Evolutionary conservation across 208 protist species (phyloP).

Genomic region (Crithidia fasciculata): DNA sequence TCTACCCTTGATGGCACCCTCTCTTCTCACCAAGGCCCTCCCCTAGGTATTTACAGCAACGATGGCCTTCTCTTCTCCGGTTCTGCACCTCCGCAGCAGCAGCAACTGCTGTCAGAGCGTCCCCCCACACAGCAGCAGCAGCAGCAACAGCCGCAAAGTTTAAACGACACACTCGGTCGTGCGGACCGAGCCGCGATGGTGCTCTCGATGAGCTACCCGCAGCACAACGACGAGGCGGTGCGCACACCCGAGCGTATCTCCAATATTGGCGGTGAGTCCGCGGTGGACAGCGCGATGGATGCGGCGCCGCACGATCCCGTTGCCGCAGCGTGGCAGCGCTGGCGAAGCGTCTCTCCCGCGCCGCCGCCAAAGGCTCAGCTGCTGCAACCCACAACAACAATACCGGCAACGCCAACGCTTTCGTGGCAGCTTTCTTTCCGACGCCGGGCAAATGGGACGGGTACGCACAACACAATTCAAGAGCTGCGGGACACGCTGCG

Average conservation of each 20-base stretch:
- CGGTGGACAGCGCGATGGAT: background rate
- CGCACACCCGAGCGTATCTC: background rate
- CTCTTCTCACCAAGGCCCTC: slow-evolving; percentile 15
- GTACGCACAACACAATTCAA: slow-evolving; percentile 17
- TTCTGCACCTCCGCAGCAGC: too few species aligned
- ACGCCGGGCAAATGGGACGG: slow-evolving; percentile 6
- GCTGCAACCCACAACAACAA: background rate
- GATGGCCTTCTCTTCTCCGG: too few species aligned
- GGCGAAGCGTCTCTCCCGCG: slow-evolving; percentile 3
- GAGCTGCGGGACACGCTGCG: slow-evolving; percentile 32
- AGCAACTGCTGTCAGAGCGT: too few species aligned
- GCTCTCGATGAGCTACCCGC: slow-evolving; percentile 24
- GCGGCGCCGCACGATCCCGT: background rate
- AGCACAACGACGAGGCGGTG: background rate
- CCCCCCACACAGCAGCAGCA: too few species aligned
- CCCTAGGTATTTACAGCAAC: background rate
- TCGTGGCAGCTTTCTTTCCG: background rate
- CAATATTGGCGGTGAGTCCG: background rate
- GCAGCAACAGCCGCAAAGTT: slow-evolving; percentile 13
- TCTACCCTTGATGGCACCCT: slow-evolving; percentile 35
- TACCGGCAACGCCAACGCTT: background rate
- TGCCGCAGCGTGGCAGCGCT: background rate
- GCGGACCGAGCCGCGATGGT: slow-evolving; percentile 53
- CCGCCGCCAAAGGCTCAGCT: background rate
- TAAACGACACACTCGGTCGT: slow-evolving; percentile 58